These are phyloP conservation scores for Penicillium coprophilum DNA, from an alignment of 495 filamentous ascomycete species.

Conservation along the genomic window DNA sequence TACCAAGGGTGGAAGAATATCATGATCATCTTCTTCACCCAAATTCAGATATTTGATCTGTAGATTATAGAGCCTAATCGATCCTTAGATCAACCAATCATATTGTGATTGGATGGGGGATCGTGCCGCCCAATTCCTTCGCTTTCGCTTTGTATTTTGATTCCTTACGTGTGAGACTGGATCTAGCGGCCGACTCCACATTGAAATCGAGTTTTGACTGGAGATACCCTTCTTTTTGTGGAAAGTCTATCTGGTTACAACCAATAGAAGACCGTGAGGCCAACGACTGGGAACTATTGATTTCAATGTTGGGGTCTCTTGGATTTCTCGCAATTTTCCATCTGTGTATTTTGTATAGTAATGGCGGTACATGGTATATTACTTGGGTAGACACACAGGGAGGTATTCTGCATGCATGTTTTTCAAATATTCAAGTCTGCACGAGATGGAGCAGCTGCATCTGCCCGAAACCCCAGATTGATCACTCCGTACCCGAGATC, in stretches of 20 bases:
- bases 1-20: neutral
- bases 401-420: neutral
- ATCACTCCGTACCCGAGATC: conserved; percentile 9
- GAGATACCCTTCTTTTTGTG: conserved; percentile 1
- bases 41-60: too few relatives aligned
- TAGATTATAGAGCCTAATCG: neutral
- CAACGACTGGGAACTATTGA: conserved; percentile 8
- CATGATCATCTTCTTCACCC: conserved; percentile 5
- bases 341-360: neutral
- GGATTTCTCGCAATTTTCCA: neutral
- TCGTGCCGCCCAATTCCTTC: neutral
- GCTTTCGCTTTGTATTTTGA: neutral
- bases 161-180: neutral
- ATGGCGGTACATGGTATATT: too few relatives aligned
- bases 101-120: neutral
- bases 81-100: neutral
- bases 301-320: neutral
- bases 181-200: neutral
- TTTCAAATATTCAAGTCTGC: neutral
- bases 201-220: neutral
- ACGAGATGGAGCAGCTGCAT: conserved; percentile 1
- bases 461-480: conserved; percentile 6
- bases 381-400: neutral
- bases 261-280: neutral
- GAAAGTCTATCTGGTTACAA: neutral